Evolutionary conservation across 345 rosid species (phyloP), one percentile per base, ranked within the genome.

Genomic region (Ricinus communis): DNA sequence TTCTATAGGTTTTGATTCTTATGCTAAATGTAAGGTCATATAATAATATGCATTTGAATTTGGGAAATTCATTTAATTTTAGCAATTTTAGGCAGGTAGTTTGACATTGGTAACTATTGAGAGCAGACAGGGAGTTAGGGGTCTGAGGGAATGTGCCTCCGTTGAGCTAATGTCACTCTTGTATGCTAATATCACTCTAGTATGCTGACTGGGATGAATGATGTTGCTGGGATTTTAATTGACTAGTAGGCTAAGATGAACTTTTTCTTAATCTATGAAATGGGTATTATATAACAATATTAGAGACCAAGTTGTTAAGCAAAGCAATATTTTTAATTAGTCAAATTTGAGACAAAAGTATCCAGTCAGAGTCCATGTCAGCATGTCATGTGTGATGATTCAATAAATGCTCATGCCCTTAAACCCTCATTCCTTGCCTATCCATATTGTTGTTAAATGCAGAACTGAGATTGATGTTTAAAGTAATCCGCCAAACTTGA

Each of bases 1-100:
- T 61, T 36, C 53, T 65, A 27, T 71, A 65, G 27, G 14, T 31
- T 60, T 72, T 72, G 36, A 56, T 66, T 27, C 50, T 67, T 53
- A 52, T 38, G 47, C 0, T 53, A 31, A 22, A 28, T 3, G 22
- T 60, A n/a, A 22, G 28, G 27, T 12, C 50, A 41, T 40, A 62
- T 62, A 21, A 62, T 14, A 24, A 62, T 30, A 22, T 15, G 22
- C 19, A 5, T 62, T 13, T 22, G 2, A 12, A 11, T 41, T 40
- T n/a, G 7, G 30, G 0, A 10, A 62, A 50, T 49, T 33, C 31
- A 8, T 36, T 33, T 21, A 6, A 27, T 9, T 31, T 49, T 49
- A 27, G 49, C 21, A 13, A 24, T 21, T 62, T 41, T 22, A 11
- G 14, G 1, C 16, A 62, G n/a, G n/a, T n/a, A n/a, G n/a, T n/a